Evolutionary conservation across 2,329 filamentous ascomycete species (phyloP).

Genomic region (Paraconiothyrium brasiliense): DNA sequence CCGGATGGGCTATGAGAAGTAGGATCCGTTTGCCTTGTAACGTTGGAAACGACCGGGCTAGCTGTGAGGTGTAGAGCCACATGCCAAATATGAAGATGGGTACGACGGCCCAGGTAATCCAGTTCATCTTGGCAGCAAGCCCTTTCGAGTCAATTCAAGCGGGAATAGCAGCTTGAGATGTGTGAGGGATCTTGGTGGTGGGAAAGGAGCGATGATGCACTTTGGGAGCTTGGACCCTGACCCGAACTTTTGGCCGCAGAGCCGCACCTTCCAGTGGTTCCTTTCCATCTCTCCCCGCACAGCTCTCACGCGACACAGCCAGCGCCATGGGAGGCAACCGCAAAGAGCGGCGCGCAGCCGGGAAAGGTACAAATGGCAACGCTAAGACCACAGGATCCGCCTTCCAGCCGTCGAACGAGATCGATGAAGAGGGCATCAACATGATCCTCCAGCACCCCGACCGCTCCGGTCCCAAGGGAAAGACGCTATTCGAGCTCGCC

Average conservation of each 20-base stretch:
- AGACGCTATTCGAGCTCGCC: conserved; percentile 79
- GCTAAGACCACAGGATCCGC: conserved; percentile 37
- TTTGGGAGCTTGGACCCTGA: conserved; percentile 13
- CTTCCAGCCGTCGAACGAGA: conserved; percentile 49
- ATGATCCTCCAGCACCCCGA: conserved; percentile 76
- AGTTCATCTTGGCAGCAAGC: conserved; percentile 49
- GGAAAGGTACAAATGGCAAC: conserved; percentile 44
- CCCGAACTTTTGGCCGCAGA: conserved; percentile 22
- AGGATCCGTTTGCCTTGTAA: conserved; percentile 86
- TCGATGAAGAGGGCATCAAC: conserved; percentile 57
- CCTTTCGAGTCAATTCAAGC: background rate
- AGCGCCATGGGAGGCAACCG: conserved; percentile 51
- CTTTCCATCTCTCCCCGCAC: conserved; percentile 19
- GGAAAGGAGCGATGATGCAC: conserved; percentile 6
- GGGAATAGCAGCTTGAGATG: background rate
- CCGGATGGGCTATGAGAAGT: conserved; percentile 93
- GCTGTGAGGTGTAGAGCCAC: conserved; percentile 59
- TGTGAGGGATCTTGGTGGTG: background rate
- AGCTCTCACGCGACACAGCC: conserved; percentile 10
- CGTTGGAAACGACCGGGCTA: conserved; percentile 66
- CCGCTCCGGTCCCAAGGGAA: conserved; percentile 66
- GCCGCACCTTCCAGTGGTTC: conserved; percentile 27
- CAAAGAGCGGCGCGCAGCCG: conserved; percentile 55
- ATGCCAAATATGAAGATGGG: conserved; percentile 54
- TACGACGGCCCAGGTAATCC: conserved; percentile 50